Conservation (phyloP, 345 rosid genomes). For the Lepidium didymum region DNA sequence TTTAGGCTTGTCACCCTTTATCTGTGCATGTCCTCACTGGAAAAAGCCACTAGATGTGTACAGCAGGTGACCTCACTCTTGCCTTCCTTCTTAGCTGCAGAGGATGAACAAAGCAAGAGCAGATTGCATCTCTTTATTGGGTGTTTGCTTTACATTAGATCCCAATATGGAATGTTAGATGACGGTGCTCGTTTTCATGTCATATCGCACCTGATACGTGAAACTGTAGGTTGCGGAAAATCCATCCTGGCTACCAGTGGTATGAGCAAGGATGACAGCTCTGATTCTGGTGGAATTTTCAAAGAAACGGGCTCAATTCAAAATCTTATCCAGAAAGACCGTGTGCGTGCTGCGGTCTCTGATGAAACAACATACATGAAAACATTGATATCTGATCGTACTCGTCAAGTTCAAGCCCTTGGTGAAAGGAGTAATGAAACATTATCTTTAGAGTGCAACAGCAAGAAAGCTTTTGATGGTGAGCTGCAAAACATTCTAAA, state of each 20-base stretch:
- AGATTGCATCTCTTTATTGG: slow-evolving; percentile 88
- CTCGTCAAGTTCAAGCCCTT: slow-evolving; percentile 61
- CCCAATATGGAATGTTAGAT: slow-evolving; percentile 68
- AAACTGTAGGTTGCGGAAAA: slow-evolving; percentile 78
- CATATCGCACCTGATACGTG: slow-evolving; percentile 80
- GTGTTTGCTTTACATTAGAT: slow-evolving; percentile 73
- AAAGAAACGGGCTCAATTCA: slow-evolving; percentile 62
- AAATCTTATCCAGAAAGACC: slow-evolving; percentile 83
- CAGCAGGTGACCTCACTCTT: slow-evolving; percentile 74
- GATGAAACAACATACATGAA: slow-evolving; percentile 77
- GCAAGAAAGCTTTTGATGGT: slow-evolving; percentile 66
- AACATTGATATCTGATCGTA: slow-evolving; percentile 56
- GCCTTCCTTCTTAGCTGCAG: slow-evolving; percentile 64
- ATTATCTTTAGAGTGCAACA: slow-evolving; percentile 42
- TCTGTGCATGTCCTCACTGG: slow-evolving; percentile 73
- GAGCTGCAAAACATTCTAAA: slow-evolving; percentile 57
- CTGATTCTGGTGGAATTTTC: slow-evolving; percentile 49
- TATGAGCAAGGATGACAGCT: slow-evolving; percentile 61
- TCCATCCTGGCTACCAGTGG: slow-evolving; percentile 71
- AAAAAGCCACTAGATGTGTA: slow-evolving; percentile 82
- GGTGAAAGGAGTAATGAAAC: slow-evolving; percentile 53
- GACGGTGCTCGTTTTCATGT: slow-evolving; percentile 94
- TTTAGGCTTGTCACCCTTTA: slow-evolving; percentile 77
- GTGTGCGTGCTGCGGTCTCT: slow-evolving; percentile 71
- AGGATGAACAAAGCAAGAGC: slow-evolving; percentile 90